A percentile compares a stretch with the other conserved stretches of the same genome.
Evolutionary conservation across 2,329 filamentous ascomycete species (phyloP).

Genomic region (Exophiala oligosperma): DNA sequence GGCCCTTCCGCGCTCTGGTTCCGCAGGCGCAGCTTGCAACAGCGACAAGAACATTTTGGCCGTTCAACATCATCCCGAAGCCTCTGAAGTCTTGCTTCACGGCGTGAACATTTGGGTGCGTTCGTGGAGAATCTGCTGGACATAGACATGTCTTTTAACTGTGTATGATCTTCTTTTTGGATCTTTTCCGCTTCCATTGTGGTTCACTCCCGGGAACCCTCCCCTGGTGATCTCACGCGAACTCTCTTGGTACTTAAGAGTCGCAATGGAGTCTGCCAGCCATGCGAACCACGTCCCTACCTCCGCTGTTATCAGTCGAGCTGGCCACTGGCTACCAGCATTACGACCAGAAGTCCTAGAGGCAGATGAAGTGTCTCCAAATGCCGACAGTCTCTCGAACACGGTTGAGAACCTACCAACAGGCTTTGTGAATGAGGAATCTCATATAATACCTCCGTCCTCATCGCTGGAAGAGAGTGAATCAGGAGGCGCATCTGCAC

Average conservation of each 20-base stretch:
- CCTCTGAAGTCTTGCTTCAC: not conserved
- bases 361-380: constrained; percentile 19
- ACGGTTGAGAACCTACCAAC: constrained; percentile 1
- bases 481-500: not conserved
- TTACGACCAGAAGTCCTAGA: constrained; percentile 45
- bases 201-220: not conserved
- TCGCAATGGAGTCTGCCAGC: constrained; percentile 11
- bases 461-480: not conserved
- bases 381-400: not conserved
- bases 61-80: constrained; percentile 5
- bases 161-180: constrained; percentile 7
- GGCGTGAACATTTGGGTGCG: not conserved
- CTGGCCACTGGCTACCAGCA: constrained; percentile 57
- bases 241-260: constrained; percentile 1
- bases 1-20: not conserved
- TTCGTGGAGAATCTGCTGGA: not conserved
- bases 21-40: not conserved
- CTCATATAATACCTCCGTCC: constrained; percentile 11
- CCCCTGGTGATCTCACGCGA: constrained; percentile 17
- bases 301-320: constrained; percentile 14
- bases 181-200: constrained; percentile 15
- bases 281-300: constrained; percentile 6
- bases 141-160: constrained; percentile 19
- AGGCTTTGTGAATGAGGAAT: not conserved
- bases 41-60: constrained; percentile 9